A percentile compares a stretch with the other conserved stretches of the same genome.
These are phyloP conservation scores for Phlebopus sp. DNA, from an alignment of 1,284 basidiomycete species.

Conservation along the genomic window DNA sequence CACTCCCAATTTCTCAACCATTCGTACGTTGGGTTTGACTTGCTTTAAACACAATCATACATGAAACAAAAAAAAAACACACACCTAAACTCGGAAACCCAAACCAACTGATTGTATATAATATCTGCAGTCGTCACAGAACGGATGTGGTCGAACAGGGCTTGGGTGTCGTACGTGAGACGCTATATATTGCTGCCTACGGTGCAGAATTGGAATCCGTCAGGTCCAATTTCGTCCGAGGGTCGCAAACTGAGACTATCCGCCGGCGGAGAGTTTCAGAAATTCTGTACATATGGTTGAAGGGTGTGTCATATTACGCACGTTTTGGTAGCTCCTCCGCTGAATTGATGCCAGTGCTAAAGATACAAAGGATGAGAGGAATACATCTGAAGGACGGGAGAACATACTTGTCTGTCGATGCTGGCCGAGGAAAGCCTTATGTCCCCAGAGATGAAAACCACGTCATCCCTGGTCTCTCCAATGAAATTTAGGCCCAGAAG, in stretches of 20 bases:
- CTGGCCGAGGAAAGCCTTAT: slow-evolving; percentile 16
- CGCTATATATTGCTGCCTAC: background rate
- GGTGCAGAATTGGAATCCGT: slow-evolving; percentile 3
- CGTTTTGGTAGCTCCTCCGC: no score
- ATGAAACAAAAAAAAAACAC: slow-evolving; percentile 2
- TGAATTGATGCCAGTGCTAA: no score
- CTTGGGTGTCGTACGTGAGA: background rate
- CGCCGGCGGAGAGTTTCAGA: no score
- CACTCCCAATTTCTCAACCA: slow-evolving; percentile 35
- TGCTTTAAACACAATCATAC: background rate
- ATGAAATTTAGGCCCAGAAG: slow-evolving; percentile 3
- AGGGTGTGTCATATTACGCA: no score
- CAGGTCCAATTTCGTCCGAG: slow-evolving; percentile 7
- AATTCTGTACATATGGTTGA: no score
- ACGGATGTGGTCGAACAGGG: slow-evolving; percentile 1
- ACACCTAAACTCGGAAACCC: slow-evolving; percentile 26
- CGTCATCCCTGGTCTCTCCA: slow-evolving; percentile 19
- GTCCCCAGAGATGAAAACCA: slow-evolving; percentile 32
- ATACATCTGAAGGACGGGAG: no score
- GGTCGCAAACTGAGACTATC: no score
- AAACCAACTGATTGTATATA: slow-evolving; percentile 14
- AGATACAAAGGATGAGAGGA: no score
- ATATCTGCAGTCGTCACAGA: slow-evolving; percentile 17
- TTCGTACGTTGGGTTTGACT: slow-evolving; percentile 37
- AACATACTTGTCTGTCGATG: slow-evolving; percentile 10